Evolutionary conservation across 257 asterid species (phyloP).

Genomic region (Penstemon davidsonii): DNA sequence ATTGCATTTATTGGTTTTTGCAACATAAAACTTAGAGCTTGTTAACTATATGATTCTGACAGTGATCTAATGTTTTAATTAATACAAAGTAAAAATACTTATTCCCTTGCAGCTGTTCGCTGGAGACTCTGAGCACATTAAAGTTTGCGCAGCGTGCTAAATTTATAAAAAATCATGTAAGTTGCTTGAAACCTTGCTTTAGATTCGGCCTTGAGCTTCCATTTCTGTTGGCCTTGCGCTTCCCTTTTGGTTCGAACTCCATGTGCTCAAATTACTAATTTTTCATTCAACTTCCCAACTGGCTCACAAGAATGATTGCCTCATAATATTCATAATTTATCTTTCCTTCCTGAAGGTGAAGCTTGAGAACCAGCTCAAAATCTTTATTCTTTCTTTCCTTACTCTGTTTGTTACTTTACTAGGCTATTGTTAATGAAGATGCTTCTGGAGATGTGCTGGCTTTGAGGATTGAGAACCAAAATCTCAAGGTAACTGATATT

Average conservation of each 20-base stretch:
- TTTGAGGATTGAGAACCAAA: constrained; percentile 73
- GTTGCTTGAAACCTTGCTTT: background rate
- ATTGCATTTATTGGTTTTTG: constrained; percentile 2
- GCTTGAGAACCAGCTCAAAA: background rate
- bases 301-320: background rate
- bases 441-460: constrained; percentile 88
- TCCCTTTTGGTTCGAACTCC: background rate
- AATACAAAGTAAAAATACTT: constrained; percentile 21
- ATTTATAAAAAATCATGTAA: constrained; percentile 77
- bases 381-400: constrained; percentile 7
- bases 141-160: constrained; percentile 94
- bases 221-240: constrained; percentile 11
- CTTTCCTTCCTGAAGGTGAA: background rate
- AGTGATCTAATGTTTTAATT: background rate
- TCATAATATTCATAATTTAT: background rate
- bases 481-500: constrained; percentile 57
- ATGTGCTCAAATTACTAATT: background rate
- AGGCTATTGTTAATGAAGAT: constrained; percentile 88
- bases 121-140: constrained; percentile 84
- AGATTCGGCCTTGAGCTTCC: constrained; percentile 11
- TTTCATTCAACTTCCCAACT: background rate
- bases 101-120: constrained; percentile 60
- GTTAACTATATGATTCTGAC: constrained; percentile 5
- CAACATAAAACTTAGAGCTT: constrained; percentile 14
- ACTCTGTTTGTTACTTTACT: constrained; percentile 23